Evolutionary conservation across 192 early-diverging fungal genomes (phyloP), one percentile per base, ranked within the genome.

Genomic region (Umbelopsis sp.): DNA sequence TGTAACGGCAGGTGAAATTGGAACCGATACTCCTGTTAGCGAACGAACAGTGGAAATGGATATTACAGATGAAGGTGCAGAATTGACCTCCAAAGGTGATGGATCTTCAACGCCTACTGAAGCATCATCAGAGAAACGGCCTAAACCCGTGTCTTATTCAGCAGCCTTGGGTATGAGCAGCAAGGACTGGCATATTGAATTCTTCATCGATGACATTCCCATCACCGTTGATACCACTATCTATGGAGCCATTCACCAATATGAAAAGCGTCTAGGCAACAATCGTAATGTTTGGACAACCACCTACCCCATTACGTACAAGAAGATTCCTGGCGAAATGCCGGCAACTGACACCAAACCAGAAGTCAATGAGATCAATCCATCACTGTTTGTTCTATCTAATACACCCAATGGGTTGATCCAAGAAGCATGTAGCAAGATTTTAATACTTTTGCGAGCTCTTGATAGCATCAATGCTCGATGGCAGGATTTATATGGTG

Each of bases 231-330:
- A 91, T 50, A 80, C 69, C 41, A 92, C 91, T 4, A 84, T 94
- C 0, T 93, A 92, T 80, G 90, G 85, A 22, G 88, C 91, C 41
- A 74, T 91, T 29, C 91, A 88, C 66, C 70, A 77, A 26, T 74
- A 84, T 65, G 89, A 91, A 71, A 71, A 41, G n/a, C 43, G 56
- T 10, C 29, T 45, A 34, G 77, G 80, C 5, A 71, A 71, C 69
- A 66, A 69, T n/a, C 70, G 78, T 51, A 83, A 85, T 50, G 76
- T 91, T 1, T 94, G 91, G 91, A 73, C 69, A 32, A 77, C 82
- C 9, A 80, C 83, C 4, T 88, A 85, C 59, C 85, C 87, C 2
- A 81, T 93, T 32, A 85, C 75, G 22, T 94, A 80, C 74, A 80
- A 38, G 72, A 83, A 44, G 56, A 77, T 50, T 53, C 51, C 68